Percentiles rank a stretch among this genome's conserved stretches.
Conservation (phyloP, 2,329 filamentous ascomycete species). For the Apiospora koreana region DNA sequence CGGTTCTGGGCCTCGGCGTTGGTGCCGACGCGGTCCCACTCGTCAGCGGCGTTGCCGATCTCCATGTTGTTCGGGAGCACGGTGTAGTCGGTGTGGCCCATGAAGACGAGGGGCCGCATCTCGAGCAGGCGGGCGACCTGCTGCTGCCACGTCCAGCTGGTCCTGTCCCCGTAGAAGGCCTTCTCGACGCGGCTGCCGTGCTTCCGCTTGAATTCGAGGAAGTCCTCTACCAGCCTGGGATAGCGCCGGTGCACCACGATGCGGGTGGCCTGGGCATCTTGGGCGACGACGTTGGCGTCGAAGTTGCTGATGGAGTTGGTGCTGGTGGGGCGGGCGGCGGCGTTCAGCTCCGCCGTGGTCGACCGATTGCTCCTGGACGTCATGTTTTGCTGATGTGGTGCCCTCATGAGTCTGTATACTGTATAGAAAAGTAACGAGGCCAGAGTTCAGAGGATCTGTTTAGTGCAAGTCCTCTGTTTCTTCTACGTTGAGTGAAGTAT, state of each 20-base stretch:
- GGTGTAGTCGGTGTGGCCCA: conserved; percentile 24
- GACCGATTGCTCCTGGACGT: background rate
- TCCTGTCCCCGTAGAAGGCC: conserved; percentile 18
- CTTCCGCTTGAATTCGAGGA: conserved; percentile 29
- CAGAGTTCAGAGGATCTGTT: background rate
- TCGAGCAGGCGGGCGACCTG: conserved; percentile 27
- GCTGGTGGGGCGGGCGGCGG: background rate
- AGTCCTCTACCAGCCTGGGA: conserved; percentile 25
- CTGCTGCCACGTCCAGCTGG: conserved; percentile 24
- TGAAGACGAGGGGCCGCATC: conserved; percentile 28
- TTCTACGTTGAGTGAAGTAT: background rate
- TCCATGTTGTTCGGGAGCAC: conserved; percentile 20
- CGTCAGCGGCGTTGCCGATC: conserved; percentile 6
- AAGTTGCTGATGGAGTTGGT: conserved; percentile 18
- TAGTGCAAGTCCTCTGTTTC: background rate
- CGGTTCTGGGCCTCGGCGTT: conserved; percentile 20
- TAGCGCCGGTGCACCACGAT: conserved; percentile 29
- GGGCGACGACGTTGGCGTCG: conserved; percentile 17
- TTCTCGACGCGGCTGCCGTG: conserved; percentile 25
- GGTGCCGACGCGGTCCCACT: conserved; percentile 32
- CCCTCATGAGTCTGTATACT: background rate
- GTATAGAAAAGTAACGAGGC: background rate
- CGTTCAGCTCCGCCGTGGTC: background rate
- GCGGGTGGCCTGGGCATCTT: conserved; percentile 26
- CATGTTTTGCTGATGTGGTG: background rate